Conservation (phyloP, 768 basidiomycete genomes). For the Termitomyces bulborhizus region DNA sequence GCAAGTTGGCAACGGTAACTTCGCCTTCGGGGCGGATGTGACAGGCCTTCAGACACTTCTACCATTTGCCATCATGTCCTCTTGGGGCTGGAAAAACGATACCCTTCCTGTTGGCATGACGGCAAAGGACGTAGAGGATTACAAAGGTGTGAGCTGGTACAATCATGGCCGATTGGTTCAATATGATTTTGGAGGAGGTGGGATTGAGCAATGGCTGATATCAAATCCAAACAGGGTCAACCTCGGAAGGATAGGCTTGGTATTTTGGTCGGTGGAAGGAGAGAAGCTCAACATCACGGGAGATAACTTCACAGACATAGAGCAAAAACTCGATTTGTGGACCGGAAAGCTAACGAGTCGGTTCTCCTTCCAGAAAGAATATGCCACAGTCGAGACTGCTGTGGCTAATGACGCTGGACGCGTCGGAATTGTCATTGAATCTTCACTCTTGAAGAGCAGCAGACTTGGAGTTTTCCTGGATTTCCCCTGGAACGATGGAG, state of each 20-base stretch:
- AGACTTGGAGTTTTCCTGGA: slow-evolving; percentile 46
- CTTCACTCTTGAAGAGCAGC: slow-evolving; percentile 30
- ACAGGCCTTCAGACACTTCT: slow-evolving; percentile 54
- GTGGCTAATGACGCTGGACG: slow-evolving; percentile 32
- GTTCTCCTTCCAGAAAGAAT: slow-evolving; percentile 31
- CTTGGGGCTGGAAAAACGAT: slow-evolving; percentile 62
- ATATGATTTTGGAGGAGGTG: slow-evolving; percentile 47
- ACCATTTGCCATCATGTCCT: slow-evolving; percentile 49
- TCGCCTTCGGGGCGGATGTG: slow-evolving; percentile 54
- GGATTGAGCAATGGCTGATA: slow-evolving; percentile 49
- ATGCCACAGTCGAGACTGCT: slow-evolving; percentile 32
- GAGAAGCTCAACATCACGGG: slow-evolving; percentile 27
- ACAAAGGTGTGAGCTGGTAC: slow-evolving; percentile 42
- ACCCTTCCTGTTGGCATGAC: slow-evolving; percentile 39
- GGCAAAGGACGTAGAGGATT: slow-evolving; percentile 35
- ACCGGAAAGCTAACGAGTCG: slow-evolving; percentile 42
- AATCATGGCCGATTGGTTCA: slow-evolving; percentile 44
- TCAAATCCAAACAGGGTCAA: slow-evolving; percentile 54
- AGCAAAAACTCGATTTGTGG: slow-evolving; percentile 50
- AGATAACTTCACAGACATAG: slow-evolving; percentile 25
- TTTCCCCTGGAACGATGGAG: slow-evolving; percentile 60
- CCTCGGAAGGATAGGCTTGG: slow-evolving; percentile 43
- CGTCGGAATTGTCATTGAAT: slow-evolving; percentile 34
- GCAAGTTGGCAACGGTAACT: slow-evolving; percentile 58
- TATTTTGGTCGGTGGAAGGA: slow-evolving; percentile 29